Percentiles rank a stretch among this genome's conserved stretches.
phyloP scores from a whole-genome alignment of 2,329 filamentous ascomycete species.

The Xylariaceae sp. region DNA sequence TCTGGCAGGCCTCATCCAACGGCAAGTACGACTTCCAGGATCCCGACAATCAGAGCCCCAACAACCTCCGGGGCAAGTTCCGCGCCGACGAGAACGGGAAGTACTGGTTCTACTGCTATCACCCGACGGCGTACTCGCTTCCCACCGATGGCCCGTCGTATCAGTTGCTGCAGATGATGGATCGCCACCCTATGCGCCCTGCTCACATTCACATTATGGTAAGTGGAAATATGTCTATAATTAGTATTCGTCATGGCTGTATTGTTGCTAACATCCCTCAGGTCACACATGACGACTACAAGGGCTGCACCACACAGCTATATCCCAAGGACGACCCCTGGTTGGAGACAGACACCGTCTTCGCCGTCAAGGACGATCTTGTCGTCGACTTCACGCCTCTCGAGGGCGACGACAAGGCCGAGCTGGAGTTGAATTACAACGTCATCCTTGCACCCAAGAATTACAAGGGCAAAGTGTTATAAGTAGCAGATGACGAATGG shows the following conservation, averaged over 20 bases:
- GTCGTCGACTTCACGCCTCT: conserved; percentile 48
- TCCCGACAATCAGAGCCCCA: conserved; percentile 63
- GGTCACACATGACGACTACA: conserved; percentile 61
- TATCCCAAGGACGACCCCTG: conserved; percentile 68
- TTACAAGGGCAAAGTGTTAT: conserved; percentile 39
- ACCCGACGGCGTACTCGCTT: conserved; percentile 69
- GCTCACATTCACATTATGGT: conserved; percentile 52
- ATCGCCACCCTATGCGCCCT: conserved; percentile 46
- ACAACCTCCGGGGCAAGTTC: conserved; percentile 77
- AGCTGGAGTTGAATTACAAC: conserved; percentile 34
- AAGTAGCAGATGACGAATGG: no score
- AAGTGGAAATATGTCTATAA: conserved; percentile 11
- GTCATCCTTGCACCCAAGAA: conserved; percentile 42
- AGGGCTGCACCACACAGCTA: conserved; percentile 70
- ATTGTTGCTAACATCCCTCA: conserved; percentile 12
- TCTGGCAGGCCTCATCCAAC: conserved; percentile 74
- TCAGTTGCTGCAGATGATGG: conserved; percentile 42
- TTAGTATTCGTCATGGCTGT: neutral
- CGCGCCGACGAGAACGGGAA: conserved; percentile 64
- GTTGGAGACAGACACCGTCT: conserved; percentile 49
- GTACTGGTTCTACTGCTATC: conserved; percentile 71
- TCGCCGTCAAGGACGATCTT: conserved; percentile 51
- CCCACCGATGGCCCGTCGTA: conserved; percentile 56
- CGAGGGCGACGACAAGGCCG: conserved; percentile 28
- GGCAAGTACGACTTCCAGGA: conserved; percentile 76